Evolutionary conservation across 352 stramenopile species (phyloP).

Genomic region (Hyaloperonospora arabidopsidis): DNA sequence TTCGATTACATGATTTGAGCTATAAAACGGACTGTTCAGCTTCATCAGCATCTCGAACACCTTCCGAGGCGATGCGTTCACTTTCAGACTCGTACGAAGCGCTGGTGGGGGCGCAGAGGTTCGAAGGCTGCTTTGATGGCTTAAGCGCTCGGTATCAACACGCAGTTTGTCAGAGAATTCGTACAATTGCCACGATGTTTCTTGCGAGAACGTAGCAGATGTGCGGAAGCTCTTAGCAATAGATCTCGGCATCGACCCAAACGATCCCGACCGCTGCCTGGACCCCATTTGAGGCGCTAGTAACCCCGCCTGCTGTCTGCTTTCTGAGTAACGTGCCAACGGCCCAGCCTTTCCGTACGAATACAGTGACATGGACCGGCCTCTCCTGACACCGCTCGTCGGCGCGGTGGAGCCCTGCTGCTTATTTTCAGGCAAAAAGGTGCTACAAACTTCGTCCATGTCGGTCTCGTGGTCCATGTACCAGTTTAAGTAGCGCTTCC

Average conservation of each 20-base stretch:
- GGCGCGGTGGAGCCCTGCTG: constrained; percentile 2
- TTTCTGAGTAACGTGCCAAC: constrained; percentile 10
- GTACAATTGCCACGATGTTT: constrained; percentile 68
- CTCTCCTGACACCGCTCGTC: constrained; percentile 1
- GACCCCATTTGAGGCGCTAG: constrained; percentile 10
- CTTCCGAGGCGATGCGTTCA: constrained; percentile 50
- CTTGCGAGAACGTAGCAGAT: constrained; percentile 69
- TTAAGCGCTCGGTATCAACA: constrained; percentile 53
- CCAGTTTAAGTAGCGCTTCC: constrained; percentile 81
- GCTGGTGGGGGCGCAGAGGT: constrained; percentile 39
- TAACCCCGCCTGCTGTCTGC: constrained; percentile 19
- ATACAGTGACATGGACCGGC: constrained; percentile 17
- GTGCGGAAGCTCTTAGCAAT: constrained; percentile 75
- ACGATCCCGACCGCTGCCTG: constrained; percentile 46
- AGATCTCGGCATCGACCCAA: constrained; percentile 62
- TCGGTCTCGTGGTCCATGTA: constrained; percentile 77
- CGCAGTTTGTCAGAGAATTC: constrained; percentile 66
- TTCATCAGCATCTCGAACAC: constrained; percentile 79
- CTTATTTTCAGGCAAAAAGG: constrained; percentile 15
- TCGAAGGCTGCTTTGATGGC: constrained; percentile 33
- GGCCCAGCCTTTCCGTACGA: constrained; percentile 12
- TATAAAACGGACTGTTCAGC: constrained; percentile 63
- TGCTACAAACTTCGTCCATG: constrained; percentile 24
- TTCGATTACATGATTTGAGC: constrained; percentile 67
- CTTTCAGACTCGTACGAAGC: constrained; percentile 63